Evolutionary conservation across 2,329 filamentous ascomycete species (phyloP).

Genomic region (Aspergillus neoniger): DNA sequence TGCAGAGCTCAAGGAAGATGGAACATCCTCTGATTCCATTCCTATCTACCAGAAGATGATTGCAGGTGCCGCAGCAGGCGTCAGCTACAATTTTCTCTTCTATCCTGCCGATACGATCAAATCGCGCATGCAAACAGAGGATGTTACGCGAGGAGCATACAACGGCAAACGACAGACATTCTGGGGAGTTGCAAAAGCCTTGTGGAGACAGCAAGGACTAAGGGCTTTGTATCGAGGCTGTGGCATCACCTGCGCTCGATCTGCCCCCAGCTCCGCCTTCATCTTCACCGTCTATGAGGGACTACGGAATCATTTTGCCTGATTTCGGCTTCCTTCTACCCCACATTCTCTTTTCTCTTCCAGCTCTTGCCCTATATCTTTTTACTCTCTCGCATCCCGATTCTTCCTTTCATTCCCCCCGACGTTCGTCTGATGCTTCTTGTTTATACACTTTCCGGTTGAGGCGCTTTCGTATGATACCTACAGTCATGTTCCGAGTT

Average conservation of each 20-base stretch:
- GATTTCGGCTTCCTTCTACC: background rate
- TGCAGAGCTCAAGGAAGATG: background rate
- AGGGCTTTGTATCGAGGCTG: slow-evolving; percentile 90
- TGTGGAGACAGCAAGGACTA: slow-evolving; percentile 83
- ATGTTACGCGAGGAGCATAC: slow-evolving; percentile 51
- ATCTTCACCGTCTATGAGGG: slow-evolving; percentile 96
- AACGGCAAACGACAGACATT: slow-evolving; percentile 66
- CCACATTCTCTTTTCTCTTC: background rate
- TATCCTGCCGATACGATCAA: slow-evolving; percentile 98
- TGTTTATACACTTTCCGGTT: slow-evolving; percentile 6
- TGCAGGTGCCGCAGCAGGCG: slow-evolving; percentile 83
- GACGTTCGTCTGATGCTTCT: slow-evolving; percentile 2
- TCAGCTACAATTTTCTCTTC: slow-evolving; percentile 95
- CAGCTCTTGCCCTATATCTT: background rate
- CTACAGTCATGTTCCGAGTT: slow-evolving; percentile 17
- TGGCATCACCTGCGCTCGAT: slow-evolving; percentile 84
- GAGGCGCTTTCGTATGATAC: slow-evolving; percentile 19
- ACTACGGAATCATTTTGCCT: slow-evolving; percentile 67
- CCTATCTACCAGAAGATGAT: slow-evolving; percentile 85
- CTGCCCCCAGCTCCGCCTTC: slow-evolving; percentile 93
- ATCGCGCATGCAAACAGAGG: slow-evolving; percentile 90
- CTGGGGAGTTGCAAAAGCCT: slow-evolving; percentile 65
- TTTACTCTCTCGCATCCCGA: slow-evolving; percentile 2
- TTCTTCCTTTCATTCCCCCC: background rate
- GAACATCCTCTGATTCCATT: slow-evolving; percentile 46